Base-by-base conservation (phyloP, 345 rosid species). In the Lepidium sativum region DNA sequence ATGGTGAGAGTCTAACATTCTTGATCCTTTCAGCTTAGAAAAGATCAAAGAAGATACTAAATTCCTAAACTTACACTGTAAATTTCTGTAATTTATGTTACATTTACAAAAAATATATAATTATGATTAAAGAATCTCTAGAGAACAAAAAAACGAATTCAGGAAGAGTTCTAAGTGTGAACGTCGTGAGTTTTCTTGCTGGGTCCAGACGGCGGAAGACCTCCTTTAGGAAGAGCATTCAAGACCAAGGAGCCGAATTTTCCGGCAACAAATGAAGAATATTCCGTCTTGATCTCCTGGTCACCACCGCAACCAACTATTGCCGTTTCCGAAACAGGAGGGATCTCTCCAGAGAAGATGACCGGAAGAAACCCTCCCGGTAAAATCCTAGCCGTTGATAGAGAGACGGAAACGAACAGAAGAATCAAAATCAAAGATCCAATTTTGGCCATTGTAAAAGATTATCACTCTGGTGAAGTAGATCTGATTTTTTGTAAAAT, bases 221-320 rank as follows among this genome's bases (percentile, higher is more conserved):
- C n/a, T 13, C 94, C 91, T 76, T 62, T 89, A 0, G 94, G 96
- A 32, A 89, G 86, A 75, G 78, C 57, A 42, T 69, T 80, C 55
- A 89, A 76, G 66, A 81, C 51, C 83, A 81, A 41, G 3, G 81
- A 70, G 0, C 80, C 81, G 15, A 82, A 86, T 21, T 58, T 83
- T 1, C 80, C 80, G 55, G 69, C 7, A 1, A 61, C 20, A 6
- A 67, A 44, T 54, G 74, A 45, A 45, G 78, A 54, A 60, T 37
- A 52, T 39, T 34, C 65, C 33, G 29, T 54, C 37, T 52, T 72
- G 0, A 2, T 53, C 56, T 43, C 76, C 11, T 12, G 0, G 17
- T 60, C 76, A 18, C 41, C 72, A 20, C 72, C 77, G 20, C 77
- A 73, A 44, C 72, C 62, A 11, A 73, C 59, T 39, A 60, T 72